Evolutionary conservation across 2,329 filamentous ascomycete species (phyloP).

Genomic region (Dothidotthia symphoricarpi): DNA sequence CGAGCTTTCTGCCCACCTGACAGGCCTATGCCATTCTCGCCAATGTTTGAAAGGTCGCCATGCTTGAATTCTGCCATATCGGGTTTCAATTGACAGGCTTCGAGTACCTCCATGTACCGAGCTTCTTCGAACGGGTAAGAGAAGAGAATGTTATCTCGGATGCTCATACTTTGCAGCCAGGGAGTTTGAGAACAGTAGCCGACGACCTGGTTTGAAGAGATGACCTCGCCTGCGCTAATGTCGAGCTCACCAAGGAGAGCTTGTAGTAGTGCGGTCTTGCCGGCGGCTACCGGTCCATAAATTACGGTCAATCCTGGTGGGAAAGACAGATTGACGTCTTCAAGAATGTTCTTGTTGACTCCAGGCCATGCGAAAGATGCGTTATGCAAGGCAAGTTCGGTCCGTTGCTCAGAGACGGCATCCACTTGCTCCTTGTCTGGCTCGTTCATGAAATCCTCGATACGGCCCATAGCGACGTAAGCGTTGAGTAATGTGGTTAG

Average conservation of each 20-base stretch:
- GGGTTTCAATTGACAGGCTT: conserved; percentile 60
- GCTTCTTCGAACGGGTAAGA: conserved; percentile 65
- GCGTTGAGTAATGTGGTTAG: conserved; percentile 78
- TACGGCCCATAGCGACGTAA: conserved; percentile 75
- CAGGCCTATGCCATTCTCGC: conserved; percentile 61
- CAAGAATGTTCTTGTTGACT: conserved; percentile 55
- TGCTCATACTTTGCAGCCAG: conserved; percentile 69
- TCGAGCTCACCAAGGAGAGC: conserved; percentile 61
- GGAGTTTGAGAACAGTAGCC: conserved; percentile 66
- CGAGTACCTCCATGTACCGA: conserved; percentile 66
- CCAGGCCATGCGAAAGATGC: conserved; percentile 82
- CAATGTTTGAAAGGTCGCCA: conserved; percentile 61
- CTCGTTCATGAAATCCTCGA: conserved; percentile 84
- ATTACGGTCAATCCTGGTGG: conserved; percentile 59
- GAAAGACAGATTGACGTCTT: conserved; percentile 55
- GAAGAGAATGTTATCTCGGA: conserved; percentile 67
- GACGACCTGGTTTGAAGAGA: conserved; percentile 56
- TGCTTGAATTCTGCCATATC: conserved; percentile 64
- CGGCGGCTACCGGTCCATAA: conserved; percentile 62
- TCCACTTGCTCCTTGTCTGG: conserved; percentile 66
- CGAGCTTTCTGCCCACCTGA: conserved; percentile 62
- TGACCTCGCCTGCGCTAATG: conserved; percentile 50
- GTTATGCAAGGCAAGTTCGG: conserved; percentile 53
- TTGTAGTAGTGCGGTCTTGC: conserved; percentile 62
- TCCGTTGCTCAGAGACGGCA: conserved; percentile 37